Conservation (phyloP, 2,329 filamentous ascomycete species). For the Fusarium avenaceum region DNA sequence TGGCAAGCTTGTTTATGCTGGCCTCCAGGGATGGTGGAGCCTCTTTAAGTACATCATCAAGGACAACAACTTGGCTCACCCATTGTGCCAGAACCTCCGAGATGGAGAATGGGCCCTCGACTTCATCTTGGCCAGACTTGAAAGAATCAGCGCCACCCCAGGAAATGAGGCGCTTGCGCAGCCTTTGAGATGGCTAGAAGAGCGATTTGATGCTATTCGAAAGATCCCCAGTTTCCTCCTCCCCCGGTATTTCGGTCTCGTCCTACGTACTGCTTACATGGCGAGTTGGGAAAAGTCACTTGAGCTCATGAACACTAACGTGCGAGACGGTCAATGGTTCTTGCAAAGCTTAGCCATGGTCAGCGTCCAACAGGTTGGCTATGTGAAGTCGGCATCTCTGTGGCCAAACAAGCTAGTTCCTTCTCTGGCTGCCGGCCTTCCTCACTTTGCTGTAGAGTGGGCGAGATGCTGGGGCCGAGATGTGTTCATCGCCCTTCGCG, state of each 20-base stretch:
- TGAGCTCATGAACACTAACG: constrained; percentile 81
- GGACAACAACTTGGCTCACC: constrained; percentile 92
- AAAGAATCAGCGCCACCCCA: constrained; percentile 75
- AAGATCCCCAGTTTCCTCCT: constrained; percentile 89
- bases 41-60: constrained; percentile 85
- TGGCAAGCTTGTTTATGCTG: constrained; percentile 91
- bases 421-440: constrained; percentile 89
- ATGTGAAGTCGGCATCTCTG: constrained; percentile 89
- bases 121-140: constrained; percentile 83
- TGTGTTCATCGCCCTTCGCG: constrained; percentile 94
- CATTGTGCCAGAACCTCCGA: constrained; percentile 91
- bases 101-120: constrained; percentile 94
- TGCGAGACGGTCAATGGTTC: constrained; percentile 88
- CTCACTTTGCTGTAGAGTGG: constrained; percentile 95
- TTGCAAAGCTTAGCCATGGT: constrained; percentile 90
- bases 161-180: constrained; percentile 73
- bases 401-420: constrained; percentile 89
- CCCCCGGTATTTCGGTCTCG: constrained; percentile 92
- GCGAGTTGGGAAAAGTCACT: constrained; percentile 84
- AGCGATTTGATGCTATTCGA: constrained; percentile 88
- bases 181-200: constrained; percentile 82
- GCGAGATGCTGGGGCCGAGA: constrained; percentile 97
- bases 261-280: constrained; percentile 88
- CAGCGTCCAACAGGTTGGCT: constrained; percentile 89
- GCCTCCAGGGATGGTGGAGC: constrained; percentile 99